Conservation (phyloP, 2,329 filamentous ascomycete genomes). For the Xylaria arbuscula region DNA sequence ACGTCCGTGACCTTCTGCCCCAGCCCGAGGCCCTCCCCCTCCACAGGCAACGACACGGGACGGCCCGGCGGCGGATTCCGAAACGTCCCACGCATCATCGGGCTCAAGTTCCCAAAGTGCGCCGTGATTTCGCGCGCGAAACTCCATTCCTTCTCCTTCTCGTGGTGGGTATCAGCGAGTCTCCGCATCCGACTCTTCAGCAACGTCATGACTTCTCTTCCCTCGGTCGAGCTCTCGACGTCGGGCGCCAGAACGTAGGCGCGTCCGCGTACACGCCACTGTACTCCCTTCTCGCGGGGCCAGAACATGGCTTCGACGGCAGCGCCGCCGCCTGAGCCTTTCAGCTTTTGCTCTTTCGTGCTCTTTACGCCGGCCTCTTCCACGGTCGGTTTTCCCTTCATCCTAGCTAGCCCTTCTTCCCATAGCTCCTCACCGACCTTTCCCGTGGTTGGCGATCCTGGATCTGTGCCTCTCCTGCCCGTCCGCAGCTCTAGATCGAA, state of each 20-base stretch:
- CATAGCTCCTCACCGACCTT: slow-evolving; percentile 46
- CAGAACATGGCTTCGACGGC: slow-evolving; percentile 79
- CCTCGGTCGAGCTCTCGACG: slow-evolving; percentile 61
- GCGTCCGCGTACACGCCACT: slow-evolving; percentile 85
- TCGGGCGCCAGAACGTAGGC: slow-evolving; percentile 81
- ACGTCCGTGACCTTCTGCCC: slow-evolving; percentile 77
- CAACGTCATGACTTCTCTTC: slow-evolving; percentile 68
- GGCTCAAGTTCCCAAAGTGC: slow-evolving; percentile 90
- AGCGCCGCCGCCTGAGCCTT: slow-evolving; percentile 71
- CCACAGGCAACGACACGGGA: slow-evolving; percentile 63
- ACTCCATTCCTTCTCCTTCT: slow-evolving; percentile 69
- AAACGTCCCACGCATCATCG: slow-evolving; percentile 81
- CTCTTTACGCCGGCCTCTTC: slow-evolving; percentile 43
- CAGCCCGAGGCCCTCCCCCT: slow-evolving; percentile 54
- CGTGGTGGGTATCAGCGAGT: slow-evolving; percentile 29
- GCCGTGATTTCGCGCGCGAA: slow-evolving; percentile 84
- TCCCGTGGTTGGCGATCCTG: slow-evolving; percentile 54
- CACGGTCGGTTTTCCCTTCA: slow-evolving; percentile 46
- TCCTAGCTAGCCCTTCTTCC: slow-evolving; percentile 33
- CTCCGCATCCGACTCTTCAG: slow-evolving; percentile 72
- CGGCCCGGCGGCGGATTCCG: slow-evolving; percentile 77
- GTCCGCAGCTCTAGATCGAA: slow-evolving; percentile 46
- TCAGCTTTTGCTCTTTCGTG: slow-evolving; percentile 54
- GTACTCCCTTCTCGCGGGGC: slow-evolving; percentile 74
- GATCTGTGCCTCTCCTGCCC: slow-evolving; percentile 46